Evolutionary conservation across 2,329 filamentous ascomycete genomes (phyloP).

Genomic region (Lachnellula subtilissima): DNA sequence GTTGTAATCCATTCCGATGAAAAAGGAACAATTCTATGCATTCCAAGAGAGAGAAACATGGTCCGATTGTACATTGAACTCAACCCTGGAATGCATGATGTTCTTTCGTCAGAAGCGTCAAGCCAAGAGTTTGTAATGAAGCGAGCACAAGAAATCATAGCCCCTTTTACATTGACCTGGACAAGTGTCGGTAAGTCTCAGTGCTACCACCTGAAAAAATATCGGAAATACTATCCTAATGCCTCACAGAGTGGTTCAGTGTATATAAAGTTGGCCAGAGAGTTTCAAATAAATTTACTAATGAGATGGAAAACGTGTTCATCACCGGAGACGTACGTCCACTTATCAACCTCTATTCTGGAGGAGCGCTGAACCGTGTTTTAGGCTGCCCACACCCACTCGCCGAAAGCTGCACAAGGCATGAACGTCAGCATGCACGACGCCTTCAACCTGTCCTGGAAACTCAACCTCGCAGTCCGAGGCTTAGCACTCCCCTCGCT

Average conservation of each 20-base stretch:
- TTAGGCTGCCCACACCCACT: conserved; percentile 53
- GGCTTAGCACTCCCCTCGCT: conserved; percentile 51
- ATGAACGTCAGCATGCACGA: conserved; percentile 57
- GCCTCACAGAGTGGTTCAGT: conserved; percentile 60
- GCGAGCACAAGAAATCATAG: conserved; percentile 56
- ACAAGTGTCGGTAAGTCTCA: conserved; percentile 65
- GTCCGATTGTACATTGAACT: conserved; percentile 62
- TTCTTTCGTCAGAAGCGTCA: conserved; percentile 31
- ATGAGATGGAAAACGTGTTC: conserved; percentile 53
- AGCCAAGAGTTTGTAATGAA: conserved; percentile 67
- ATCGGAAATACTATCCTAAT: conserved; percentile 42
- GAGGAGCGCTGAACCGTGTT: conserved; percentile 27
- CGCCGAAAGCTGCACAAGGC: conserved; percentile 59
- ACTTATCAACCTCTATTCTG: not conserved
- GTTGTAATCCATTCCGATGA: conserved; percentile 48
- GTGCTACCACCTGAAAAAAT: not conserved
- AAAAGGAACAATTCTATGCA: conserved; percentile 54
- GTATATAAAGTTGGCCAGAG: conserved; percentile 56
- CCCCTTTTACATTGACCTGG: conserved; percentile 54
- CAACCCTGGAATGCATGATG: conserved; percentile 41
- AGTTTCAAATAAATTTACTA: conserved; percentile 52
- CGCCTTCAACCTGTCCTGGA: conserved; percentile 58
- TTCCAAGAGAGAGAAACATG: conserved; percentile 56
- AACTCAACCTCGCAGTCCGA: conserved; percentile 45
- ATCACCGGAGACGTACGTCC: conserved; percentile 41